Evolutionary conservation across 2,329 filamentous ascomycete genomes (phyloP).

Genomic region (Exophiala lecanii-corni): DNA sequence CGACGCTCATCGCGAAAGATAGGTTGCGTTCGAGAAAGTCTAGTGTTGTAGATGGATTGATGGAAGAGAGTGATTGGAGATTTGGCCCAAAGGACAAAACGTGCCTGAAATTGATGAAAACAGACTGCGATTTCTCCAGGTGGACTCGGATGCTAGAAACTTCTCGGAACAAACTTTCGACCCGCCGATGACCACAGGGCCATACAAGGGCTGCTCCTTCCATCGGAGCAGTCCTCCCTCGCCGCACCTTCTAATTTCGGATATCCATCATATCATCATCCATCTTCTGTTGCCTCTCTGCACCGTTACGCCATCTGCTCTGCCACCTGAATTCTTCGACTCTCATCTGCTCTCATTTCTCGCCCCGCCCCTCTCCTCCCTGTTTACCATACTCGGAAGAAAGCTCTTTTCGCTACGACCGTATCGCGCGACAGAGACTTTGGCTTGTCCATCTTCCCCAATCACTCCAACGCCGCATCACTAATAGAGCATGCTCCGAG

Average conservation of each 20-base stretch:
- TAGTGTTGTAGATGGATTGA: too few relatives aligned
- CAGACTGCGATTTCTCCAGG: too few relatives aligned
- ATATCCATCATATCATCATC: background rate
- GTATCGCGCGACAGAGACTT: too few relatives aligned
- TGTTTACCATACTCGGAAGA: background rate
- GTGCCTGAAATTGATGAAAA: too few relatives aligned
- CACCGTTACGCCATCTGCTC: too few relatives aligned
- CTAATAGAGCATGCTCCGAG: constrained; percentile 55
- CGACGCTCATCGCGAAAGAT: constrained; percentile 35
- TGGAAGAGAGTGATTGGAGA: too few relatives aligned
- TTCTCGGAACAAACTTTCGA: background rate
- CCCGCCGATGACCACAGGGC: background rate
- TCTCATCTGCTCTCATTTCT: background rate
- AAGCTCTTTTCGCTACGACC: too few relatives aligned
- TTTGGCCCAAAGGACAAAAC: too few relatives aligned
- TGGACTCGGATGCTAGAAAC: background rate
- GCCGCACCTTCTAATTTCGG: constrained; percentile 1
- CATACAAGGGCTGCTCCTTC: background rate
- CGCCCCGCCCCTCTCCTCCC: background rate
- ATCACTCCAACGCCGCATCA: background rate
- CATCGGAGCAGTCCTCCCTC: background rate
- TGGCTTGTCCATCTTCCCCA: background rate
- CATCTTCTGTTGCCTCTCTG: background rate
- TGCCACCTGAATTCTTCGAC: too few relatives aligned
- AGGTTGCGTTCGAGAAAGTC: background rate